These are phyloP conservation scores for Monilinia aucupariae DNA, from an alignment of 2,329 filamentous ascomycete genomes.

Conservation along the genomic window DNA sequence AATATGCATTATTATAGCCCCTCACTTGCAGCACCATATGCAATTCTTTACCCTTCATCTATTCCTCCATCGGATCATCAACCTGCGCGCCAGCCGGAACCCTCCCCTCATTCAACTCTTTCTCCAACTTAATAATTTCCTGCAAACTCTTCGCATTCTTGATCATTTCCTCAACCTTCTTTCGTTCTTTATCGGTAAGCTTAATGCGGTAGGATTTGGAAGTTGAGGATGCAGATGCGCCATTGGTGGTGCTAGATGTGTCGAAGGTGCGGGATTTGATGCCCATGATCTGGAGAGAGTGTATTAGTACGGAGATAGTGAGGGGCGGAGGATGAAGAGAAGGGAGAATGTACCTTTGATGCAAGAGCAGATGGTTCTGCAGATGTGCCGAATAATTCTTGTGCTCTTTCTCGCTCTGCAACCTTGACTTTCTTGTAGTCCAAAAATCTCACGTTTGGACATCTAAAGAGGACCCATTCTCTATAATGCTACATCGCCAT, in stretches of 20 bases:
- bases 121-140: constrained; percentile 86
- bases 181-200: constrained; percentile 82
- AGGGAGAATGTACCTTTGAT: constrained; percentile 49
- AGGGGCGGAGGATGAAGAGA: too few relatives aligned
- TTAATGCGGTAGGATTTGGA: constrained; percentile 72
- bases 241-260: constrained; percentile 38
- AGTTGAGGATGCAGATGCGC: constrained; percentile 41
- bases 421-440: constrained; percentile 91
- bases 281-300: constrained; percentile 64
- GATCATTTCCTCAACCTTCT: constrained; percentile 79
- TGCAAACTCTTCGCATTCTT: constrained; percentile 81
- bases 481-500: constrained; percentile 67
- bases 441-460: constrained; percentile 78
- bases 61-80: constrained; percentile 58
- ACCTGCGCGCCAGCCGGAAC: constrained; percentile 64
- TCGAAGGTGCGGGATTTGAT: constrained; percentile 75
- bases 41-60: not conserved
- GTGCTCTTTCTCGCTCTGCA: constrained; percentile 69
- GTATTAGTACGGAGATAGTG: not conserved
- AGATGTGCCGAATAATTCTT: constrained; percentile 74
- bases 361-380: constrained; percentile 77
- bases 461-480: constrained; percentile 83
- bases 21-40: not conserved
- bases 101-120: constrained; percentile 82
- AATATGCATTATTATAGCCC: constrained; percentile 10